These are phyloP conservation scores for Hypericum androsaemum DNA, from an alignment of 345 rosid species.

Conservation along the genomic window DNA sequence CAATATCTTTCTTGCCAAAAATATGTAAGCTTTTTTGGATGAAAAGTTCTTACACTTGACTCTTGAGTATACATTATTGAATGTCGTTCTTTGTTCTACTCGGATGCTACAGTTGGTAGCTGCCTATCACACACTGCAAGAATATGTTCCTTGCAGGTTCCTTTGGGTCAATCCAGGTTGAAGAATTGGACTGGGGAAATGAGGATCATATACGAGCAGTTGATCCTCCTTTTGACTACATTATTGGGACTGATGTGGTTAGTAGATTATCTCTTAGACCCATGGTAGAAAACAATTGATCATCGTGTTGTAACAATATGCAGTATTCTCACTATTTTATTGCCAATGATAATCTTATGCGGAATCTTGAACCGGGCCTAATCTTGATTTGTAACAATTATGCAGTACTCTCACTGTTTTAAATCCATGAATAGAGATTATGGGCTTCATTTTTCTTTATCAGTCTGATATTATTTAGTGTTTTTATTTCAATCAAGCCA, in stretches of 20 bases:
- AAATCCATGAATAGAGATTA: too few relatives aligned
- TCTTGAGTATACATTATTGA: too few relatives aligned
- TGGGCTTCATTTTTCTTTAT: neutral
- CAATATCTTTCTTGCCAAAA: too few relatives aligned
- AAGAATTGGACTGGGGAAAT: constrained; percentile 86
- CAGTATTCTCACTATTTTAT: too few relatives aligned
- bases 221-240: constrained; percentile 77
- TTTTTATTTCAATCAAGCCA: neutral
- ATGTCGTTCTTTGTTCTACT: neutral
- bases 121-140: constrained; percentile 6
- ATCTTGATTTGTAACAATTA: too few relatives aligned
- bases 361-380: too few relatives aligned
- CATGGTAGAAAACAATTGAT: neutral
- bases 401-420: too few relatives aligned
- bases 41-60: too few relatives aligned
- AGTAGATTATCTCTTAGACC: constrained; percentile 19
- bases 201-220: constrained; percentile 60
- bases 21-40: too few relatives aligned
- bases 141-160: constrained; percentile 38
- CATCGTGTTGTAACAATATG: too few relatives aligned
- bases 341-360: too few relatives aligned
- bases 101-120: neutral
- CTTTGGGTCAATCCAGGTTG: constrained; percentile 77
- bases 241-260: constrained; percentile 92
- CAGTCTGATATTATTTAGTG: neutral